These are phyloP conservation scores for Ophiostoma montium DNA, from an alignment of 2,329 filamentous ascomycete genomes.

Conservation along the genomic window DNA sequence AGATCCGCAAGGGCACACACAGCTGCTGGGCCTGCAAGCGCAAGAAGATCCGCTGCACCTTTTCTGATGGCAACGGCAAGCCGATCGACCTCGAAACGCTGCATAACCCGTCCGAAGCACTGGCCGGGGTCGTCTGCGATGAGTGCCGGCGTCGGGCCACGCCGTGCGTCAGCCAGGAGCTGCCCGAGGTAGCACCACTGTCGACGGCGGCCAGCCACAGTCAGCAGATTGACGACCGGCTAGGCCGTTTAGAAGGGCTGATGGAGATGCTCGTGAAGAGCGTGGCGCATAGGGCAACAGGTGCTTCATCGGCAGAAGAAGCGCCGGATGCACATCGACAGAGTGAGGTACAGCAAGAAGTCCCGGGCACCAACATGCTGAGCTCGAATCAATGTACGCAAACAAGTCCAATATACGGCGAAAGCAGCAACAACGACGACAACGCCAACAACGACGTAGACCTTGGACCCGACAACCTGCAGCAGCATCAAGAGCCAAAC, in stretches of 20 bases:
- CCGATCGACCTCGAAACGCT: constrained; percentile 1
- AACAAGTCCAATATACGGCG: no score
- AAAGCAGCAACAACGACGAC: no score
- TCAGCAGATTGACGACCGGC: constrained; percentile 17
- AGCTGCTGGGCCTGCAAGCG: constrained; percentile 46
- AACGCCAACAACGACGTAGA: not conserved
- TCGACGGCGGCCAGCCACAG: constrained; percentile 3
- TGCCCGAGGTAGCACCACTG: constrained; percentile 19
- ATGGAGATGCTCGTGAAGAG: constrained; percentile 13
- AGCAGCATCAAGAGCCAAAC: not conserved
- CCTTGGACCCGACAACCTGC: not conserved
- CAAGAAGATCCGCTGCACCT: constrained; percentile 37
- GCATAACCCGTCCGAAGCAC: constrained; percentile 8
- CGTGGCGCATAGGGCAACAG: not conserved
- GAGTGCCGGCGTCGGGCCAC: constrained; percentile 30
- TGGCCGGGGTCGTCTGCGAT: constrained; percentile 24
- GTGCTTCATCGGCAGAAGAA: not conserved
- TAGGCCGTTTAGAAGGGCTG: constrained; percentile 23
- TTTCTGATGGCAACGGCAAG: constrained; percentile 18
- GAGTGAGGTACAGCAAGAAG: not conserved
- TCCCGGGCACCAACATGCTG: no score
- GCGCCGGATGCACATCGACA: not conserved
- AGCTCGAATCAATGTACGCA: not conserved
- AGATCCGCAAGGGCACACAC: constrained; percentile 23
- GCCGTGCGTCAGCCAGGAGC: constrained; percentile 33